Base-by-base conservation (phyloP, 2,329 filamentous ascomycete genomes). In the Bipolaris gigantea region DNA sequence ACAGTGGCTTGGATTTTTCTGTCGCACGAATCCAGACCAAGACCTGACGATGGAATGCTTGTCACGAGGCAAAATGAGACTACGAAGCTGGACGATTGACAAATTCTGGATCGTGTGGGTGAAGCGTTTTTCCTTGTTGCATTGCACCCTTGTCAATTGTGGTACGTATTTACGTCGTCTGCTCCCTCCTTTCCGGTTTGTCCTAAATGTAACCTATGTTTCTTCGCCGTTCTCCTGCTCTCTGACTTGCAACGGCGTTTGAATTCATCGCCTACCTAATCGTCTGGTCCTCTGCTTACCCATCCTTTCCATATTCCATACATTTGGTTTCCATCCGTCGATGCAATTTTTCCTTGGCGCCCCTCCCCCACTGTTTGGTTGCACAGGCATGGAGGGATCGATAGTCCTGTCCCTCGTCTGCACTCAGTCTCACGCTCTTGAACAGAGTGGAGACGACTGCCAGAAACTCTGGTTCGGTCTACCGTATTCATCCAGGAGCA, bases 191-290 rank as follows among this genome's bases (percentile, higher is more conserved):
- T 32, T 51, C 38, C 21, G 18, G 25, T 35, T 55, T 35, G 36
- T 47, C 39, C 21, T 16, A 38, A 51, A 59, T 56, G 55, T 60
- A 60, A 49, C 55, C 54, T 58, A 50, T 51, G 46, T 38, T 49
- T 16, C 35, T 47, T 27, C 32, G 19, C 47, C n/a, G 8, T 19
- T 23, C 5, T 16, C 5, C 21, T 16, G n/a, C 25, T n/a, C 21
- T 44, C 30, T 50, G 21, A 15, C 42, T 44, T 53, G 19, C 27
- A 43, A 15, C 19, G 6, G 27, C 23, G 16, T 39, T 15, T 18
- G 15, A 40, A 25, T 27, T 23, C 35, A 11, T 8, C 4, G 36
- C 38, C 19, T n/a, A n/a, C 33, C 23, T 21, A 23, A 16, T 19
- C 27, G 13, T n/a, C 18, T 35, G 15, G 18, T 30, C 35, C 36